These are phyloP conservation scores for Backusella liffmaniae DNA, from an alignment of 192 early-diverging fungal genomes.

Conservation along the genomic window DNA sequence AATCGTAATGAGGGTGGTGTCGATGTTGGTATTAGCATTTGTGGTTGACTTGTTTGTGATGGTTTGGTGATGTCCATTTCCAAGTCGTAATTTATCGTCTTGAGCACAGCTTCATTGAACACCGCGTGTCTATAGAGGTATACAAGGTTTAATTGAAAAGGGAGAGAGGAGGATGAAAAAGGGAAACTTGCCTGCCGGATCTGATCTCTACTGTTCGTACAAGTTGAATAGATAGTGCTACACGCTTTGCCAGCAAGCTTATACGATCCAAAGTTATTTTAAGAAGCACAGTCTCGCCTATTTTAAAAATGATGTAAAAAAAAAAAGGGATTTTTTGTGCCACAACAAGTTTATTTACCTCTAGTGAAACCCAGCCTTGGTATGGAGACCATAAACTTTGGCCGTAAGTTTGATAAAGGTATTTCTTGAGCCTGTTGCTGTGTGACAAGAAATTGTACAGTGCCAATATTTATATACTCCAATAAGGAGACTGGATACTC, in stretches of 20 bases:
- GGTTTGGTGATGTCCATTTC: conserved; percentile 8
- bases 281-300: conserved; percentile 12
- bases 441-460: neutral
- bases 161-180: neutral
- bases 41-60: conserved; percentile 16
- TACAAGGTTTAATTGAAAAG: neutral
- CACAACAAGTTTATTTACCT: conserved; percentile 22
- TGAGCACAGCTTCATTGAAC: conserved; percentile 4
- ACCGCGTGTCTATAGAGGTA: neutral
- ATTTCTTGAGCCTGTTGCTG: conserved; percentile 17
- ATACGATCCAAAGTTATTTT: conserved; percentile 10
- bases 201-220: conserved; percentile 24
- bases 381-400: conserved; percentile 15
- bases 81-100: conserved; percentile 6
- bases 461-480: conserved; percentile 34
- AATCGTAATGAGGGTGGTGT: conserved; percentile 26
- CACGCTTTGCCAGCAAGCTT: neutral
- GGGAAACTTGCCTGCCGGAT: neutral
- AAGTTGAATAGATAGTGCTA: conserved; percentile 21
- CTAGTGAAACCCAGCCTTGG: conserved; percentile 33
- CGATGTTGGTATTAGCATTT: conserved; percentile 25
- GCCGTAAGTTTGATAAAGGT: neutral
- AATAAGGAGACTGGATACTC: conserved; percentile 30
- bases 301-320: neutral
- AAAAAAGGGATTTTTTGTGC: neutral